Evolutionary conservation across 2,329 filamentous ascomycete genomes (phyloP), one percentile per base, ranked within the genome.

Genomic region (Fonsecaea monophora): DNA sequence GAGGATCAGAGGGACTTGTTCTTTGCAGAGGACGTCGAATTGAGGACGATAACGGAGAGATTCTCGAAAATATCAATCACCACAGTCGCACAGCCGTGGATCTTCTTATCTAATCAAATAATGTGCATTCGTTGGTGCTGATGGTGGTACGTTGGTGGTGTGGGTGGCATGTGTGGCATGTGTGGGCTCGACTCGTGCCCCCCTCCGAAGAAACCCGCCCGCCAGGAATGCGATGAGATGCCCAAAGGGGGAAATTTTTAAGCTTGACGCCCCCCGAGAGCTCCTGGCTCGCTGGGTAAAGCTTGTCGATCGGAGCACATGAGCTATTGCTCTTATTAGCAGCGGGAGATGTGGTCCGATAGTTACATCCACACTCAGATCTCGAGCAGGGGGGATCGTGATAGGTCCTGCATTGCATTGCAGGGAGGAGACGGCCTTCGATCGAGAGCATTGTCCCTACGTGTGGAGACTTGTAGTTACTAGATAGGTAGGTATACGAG

Each of bases 131-230:
- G 53, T 35, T 55, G 53, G 18, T 4, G 45, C 8, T 50, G 45
- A 3, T 50, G 45, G 4, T 50, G 45, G 3, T 50, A 25, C 15
- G 1, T 50, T 30, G 45, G 45, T 50, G 42, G n/a, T 50, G 45
- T 25, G 18, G 18, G 45, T 30, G 45, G 18, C 9, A 50, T 50
- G 21, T 40, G 37, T 50, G 45, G 45, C 9, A 50, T 50, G 45
- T 40, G 37, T 50, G 45, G 45, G 45, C 45, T 50, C n/a, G 18
- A 30, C 45, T 13, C 18, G 10, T 10, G 13, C 13, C 45, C 45
- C 48, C 56, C 53, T 56, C 60, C 60, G 60, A 62, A 56, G 60
- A 35, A 62, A 56, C 60, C 60, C 50, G 53, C 60, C 60, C 50
- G 40, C 60, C 38, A 25, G 45, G 21, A 18, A 25, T 50, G 21